phyloP scores from a whole-genome alignment of 768 basidiomycete genomes.

The Termitomyces sp. region DNA sequence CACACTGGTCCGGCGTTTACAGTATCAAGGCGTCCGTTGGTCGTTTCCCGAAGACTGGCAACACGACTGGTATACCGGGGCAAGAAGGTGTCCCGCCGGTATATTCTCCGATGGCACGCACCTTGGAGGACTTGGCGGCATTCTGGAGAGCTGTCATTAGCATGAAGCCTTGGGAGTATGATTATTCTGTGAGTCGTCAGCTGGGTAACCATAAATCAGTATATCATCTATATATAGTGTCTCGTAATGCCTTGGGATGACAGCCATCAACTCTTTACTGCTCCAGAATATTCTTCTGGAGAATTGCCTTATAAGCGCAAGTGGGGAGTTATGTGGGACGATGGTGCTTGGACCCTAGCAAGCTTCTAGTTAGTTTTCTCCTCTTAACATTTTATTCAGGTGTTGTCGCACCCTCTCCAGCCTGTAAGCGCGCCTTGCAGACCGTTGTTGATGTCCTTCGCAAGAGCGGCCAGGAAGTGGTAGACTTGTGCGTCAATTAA shows the following conservation, averaged over 20 bases:
- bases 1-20: constrained; percentile 61
- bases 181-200: constrained; percentile 33
- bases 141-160: constrained; percentile 57
- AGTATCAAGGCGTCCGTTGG: constrained; percentile 46
- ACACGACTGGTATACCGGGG: constrained; percentile 40
- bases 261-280: not conserved
- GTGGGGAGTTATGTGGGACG: constrained; percentile 61
- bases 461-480: constrained; percentile 42
- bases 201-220: constrained; percentile 16
- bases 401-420: constrained; percentile 52
- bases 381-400: constrained; percentile 24
- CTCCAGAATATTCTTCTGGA: not conserved
- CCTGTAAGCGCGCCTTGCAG: constrained; percentile 49
- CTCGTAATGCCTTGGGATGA: constrained; percentile 28
- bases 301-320: constrained; percentile 27
- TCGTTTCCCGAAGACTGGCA: constrained; percentile 43
- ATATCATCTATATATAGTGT: constrained; percentile 17
- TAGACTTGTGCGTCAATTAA: constrained; percentile 33
- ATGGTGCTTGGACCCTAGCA: constrained; percentile 33
- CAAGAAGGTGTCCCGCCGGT: constrained; percentile 53
- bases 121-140: constrained; percentile 53
- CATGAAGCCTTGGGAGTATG: constrained; percentile 64
- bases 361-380: constrained; percentile 1
- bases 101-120: constrained; percentile 57
- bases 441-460: constrained; percentile 37